phyloP scores from a whole-genome alignment of 805 yeast genomes.

The Debaryomyces castellii region DNA sequence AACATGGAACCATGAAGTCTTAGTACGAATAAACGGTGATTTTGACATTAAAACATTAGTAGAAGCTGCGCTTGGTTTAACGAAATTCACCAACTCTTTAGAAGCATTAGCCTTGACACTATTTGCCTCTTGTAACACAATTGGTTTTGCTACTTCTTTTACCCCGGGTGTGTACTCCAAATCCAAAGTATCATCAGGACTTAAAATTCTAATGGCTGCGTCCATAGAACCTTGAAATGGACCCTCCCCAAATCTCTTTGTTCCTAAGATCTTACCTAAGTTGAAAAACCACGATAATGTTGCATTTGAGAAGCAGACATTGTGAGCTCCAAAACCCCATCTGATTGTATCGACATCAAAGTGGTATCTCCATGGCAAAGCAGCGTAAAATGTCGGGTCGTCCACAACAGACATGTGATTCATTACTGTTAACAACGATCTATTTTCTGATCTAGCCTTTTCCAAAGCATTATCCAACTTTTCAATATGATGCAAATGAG shows the following conservation, averaged over 20 bases:
- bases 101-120: conserved; percentile 7
- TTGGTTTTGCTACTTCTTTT: conserved; percentile 29
- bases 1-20: conserved; percentile 87
- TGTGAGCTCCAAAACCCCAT: conserved; percentile 95
- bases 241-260: conserved; percentile 87
- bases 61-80: conserved; percentile 29
- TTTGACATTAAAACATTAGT: conserved; percentile 31
- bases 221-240: conserved; percentile 91
- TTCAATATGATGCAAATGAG: conserved; percentile 60
- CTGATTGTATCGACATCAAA: conserved; percentile 65
- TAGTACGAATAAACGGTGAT: conserved; percentile 57
- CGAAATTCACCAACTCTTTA: conserved; percentile 16
- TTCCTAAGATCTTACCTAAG: conserved; percentile 83
- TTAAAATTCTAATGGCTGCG: conserved; percentile 75
- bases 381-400: conserved; percentile 89
- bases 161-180: conserved; percentile 37
- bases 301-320: conserved; percentile 73
- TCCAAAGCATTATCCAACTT: conserved; percentile 62
- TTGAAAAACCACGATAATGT: conserved; percentile 65
- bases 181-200: conserved; percentile 71
- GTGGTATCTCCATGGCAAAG: conserved; percentile 71
- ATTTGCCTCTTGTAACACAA: conserved; percentile 40
- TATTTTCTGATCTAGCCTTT: conserved; percentile 61
- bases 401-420: conserved; percentile 91
- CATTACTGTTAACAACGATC: conserved; percentile 84